Percentiles rank a stretch among this genome's conserved stretches.
Evolutionary conservation across 2,329 filamentous ascomycete genomes (phyloP).

Genomic region (Biscogniauxia sp.): DNA sequence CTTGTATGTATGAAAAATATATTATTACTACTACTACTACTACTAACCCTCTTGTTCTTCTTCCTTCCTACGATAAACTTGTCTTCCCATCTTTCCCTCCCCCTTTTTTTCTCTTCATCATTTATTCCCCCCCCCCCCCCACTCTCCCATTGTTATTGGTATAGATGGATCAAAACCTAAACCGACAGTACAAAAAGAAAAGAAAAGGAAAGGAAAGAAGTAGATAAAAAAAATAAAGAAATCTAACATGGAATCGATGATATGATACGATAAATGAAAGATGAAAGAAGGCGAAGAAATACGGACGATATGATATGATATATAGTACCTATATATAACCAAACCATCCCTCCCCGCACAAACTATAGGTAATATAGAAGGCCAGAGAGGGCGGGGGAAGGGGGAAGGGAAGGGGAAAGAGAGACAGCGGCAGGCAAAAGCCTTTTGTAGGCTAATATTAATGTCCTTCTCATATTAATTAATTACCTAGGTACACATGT

Average conservation of each 20-base stretch:
- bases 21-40: not conserved
- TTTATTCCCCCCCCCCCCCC: no score
- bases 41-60: not conserved
- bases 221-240: not conserved
- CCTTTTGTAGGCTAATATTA: no score
- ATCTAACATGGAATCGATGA: not conserved
- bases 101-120: not conserved
- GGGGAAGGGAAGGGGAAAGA: conserved; percentile 6
- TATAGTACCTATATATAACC: not conserved
- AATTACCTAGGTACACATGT: no score
- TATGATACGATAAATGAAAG: not conserved
- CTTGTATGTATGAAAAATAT: not conserved
- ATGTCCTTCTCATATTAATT: no score
- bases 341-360: conserved; percentile 1
- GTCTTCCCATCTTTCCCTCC: no score
- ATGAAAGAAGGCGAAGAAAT: not conserved
- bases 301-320: not conserved
- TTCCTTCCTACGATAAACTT: not conserved
- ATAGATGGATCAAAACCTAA: not conserved
- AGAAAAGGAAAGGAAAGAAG: not conserved
- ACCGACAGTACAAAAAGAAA: not conserved
- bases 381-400: conserved; percentile 8
- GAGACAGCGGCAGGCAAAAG: no score
- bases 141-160: not conserved
- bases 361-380: conserved; percentile 8